Conservation (phyloP, 1,284 basidiomycete species). For the Malassezia brasiliensis region DNA sequence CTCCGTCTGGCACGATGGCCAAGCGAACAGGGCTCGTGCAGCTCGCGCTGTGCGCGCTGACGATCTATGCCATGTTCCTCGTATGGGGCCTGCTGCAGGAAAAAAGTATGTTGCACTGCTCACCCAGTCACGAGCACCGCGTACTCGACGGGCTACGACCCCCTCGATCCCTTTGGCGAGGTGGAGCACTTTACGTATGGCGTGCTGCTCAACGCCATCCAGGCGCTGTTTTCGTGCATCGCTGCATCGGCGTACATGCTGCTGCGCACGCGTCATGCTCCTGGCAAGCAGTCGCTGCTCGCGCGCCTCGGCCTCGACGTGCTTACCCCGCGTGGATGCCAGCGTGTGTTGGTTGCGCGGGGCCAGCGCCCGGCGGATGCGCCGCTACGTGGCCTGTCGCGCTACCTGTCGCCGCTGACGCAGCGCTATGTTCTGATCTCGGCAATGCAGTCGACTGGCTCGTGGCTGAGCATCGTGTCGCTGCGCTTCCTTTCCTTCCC, state of each 20-base stretch:
- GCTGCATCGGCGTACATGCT: conserved; percentile 71
- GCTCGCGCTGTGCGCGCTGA: conserved; percentile 35
- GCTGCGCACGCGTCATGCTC: conserved; percentile 50
- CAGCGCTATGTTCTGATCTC: conserved; percentile 50
- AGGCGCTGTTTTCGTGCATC: conserved; percentile 68
- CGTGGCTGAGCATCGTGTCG: conserved; percentile 87
- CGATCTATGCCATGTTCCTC: conserved; percentile 45
- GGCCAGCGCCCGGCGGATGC: neutral
- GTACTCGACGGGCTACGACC: conserved; percentile 23
- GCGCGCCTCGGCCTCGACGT: conserved; percentile 32
- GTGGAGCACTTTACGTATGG: conserved; percentile 63
- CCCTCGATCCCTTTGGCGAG: conserved; percentile 26
- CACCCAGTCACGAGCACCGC: conserved; percentile 37
- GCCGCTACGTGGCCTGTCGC: neutral
- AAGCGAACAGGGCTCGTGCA: conserved; percentile 17
- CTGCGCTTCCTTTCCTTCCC: conserved; percentile 95
- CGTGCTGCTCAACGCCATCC: conserved; percentile 74
- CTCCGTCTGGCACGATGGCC: neutral
- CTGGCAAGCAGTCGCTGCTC: neutral
- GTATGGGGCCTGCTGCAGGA: conserved; percentile 47
- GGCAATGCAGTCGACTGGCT: conserved; percentile 76
- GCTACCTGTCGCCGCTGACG: conserved; percentile 55
- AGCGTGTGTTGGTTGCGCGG: conserved; percentile 9
- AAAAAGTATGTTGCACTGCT: conserved; percentile 19
- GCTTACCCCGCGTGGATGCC: conserved; percentile 25